Percentiles rank a stretch among this genome's conserved stretches.
These are phyloP conservation scores for Acanthamoeba castellanii DNA, from an alignment of 208 protist species.

Conservation along the genomic window DNA sequence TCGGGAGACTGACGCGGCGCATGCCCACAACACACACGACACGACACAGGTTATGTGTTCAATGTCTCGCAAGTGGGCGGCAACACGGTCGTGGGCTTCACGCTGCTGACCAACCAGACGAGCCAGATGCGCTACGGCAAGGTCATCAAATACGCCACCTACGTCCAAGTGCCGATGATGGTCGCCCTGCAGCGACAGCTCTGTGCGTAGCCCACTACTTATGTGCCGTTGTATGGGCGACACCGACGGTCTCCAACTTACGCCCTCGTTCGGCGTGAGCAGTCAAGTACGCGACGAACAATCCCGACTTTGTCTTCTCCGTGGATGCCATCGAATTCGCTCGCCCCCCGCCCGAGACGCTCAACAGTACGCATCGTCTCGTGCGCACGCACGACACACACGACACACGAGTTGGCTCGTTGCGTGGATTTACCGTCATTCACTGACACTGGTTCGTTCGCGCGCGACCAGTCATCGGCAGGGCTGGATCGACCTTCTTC, in stretches of 20 bases:
- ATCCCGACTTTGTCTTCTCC: constrained; percentile 30
- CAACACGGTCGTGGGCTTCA: background rate
- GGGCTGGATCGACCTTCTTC: constrained; percentile 78
- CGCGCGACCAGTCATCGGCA: constrained; percentile 34
- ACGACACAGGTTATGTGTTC: background rate
- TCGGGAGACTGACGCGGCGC: no score
- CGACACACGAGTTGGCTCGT: no score
- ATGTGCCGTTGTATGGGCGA: background rate
- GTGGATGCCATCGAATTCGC: constrained; percentile 72
- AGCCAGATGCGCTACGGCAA: constrained; percentile 14
- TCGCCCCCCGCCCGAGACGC: constrained; percentile 48
- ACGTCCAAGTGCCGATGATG: constrained; percentile 69
- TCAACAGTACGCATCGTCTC: constrained; percentile 18
- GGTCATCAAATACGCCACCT: constrained; percentile 55
- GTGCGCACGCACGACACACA: background rate
- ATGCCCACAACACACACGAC: background rate
- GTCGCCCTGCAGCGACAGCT: constrained; percentile 50
- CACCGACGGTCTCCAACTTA: background rate
- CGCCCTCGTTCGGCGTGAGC: background rate
- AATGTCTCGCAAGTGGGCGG: constrained; percentile 5
- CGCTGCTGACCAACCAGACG: constrained; percentile 48
- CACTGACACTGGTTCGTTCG: background rate
- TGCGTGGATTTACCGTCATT: no score
- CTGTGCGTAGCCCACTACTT: background rate
- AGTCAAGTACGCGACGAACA: constrained; percentile 63